phyloP scores from a whole-genome alignment of 768 basidiomycete species.

The Coprinopsis sp. region DNA sequence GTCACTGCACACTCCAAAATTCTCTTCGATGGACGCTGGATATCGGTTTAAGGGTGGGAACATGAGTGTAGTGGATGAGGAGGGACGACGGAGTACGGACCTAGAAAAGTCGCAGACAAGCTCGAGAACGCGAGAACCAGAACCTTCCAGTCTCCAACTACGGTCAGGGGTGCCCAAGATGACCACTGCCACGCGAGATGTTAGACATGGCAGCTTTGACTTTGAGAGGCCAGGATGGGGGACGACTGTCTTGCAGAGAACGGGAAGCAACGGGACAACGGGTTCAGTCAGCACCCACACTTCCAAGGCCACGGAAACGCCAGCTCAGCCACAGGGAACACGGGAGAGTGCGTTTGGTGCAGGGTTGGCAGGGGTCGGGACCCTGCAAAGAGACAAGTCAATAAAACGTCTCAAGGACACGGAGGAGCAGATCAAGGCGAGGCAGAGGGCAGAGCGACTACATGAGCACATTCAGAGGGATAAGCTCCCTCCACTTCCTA shows the following conservation, averaged over 20 bases:
- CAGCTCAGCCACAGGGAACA: constrained; percentile 16
- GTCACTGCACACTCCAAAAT: constrained; percentile 12
- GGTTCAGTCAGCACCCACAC: constrained; percentile 27
- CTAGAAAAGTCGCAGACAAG: constrained; percentile 10
- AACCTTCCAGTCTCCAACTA: constrained; percentile 17
- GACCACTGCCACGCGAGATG: constrained; percentile 33
- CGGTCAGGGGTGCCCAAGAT: constrained; percentile 18
- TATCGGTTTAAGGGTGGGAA: constrained; percentile 28
- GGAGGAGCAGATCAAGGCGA: constrained; percentile 27
- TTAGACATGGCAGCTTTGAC: constrained; percentile 71
- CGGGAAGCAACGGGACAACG: constrained; percentile 36
- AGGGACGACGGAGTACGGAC: constrained; percentile 17
- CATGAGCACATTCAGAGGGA: constrained; percentile 13
- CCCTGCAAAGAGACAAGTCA: constrained; percentile 37
- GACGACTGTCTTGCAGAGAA: constrained; percentile 36
- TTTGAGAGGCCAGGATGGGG: constrained; percentile 64
- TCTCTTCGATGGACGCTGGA: constrained; percentile 32
- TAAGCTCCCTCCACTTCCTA: constrained; percentile 7
- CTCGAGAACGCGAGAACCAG: constrained; percentile 22
- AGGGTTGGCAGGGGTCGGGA: constrained; percentile 42
- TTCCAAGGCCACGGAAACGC: constrained; percentile 28
- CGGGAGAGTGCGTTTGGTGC: constrained; percentile 37
- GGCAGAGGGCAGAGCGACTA: constrained; percentile 18
- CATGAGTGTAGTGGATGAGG: constrained; percentile 36
- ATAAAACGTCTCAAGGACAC: constrained; percentile 36